These are phyloP conservation scores for Gigaspora rosea DNA, from an alignment of 192 early-diverging fungal species.

Conservation along the genomic window DNA sequence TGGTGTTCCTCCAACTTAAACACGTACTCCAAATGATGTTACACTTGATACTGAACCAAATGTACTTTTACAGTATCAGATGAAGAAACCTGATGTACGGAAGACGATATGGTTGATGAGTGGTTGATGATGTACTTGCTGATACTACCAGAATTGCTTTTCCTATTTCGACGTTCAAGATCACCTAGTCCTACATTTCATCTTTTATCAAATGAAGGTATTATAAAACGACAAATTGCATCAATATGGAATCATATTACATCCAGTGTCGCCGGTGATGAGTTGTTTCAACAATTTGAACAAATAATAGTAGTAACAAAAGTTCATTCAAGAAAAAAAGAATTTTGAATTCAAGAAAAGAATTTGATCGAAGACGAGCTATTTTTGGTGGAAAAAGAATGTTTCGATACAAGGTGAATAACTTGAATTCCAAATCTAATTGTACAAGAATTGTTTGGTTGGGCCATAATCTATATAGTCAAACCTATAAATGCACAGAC, in stretches of 20 bases:
- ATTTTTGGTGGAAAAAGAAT: not conserved
- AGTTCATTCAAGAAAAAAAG: not conserved
- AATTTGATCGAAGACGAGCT: not conserved
- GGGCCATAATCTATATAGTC: no score
- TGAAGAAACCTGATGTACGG: conserved; percentile 1
- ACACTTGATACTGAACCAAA: not conserved
- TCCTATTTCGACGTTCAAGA: not conserved
- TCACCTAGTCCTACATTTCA: not conserved
- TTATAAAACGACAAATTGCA: not conserved
- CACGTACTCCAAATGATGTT: not conserved
- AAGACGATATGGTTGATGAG: not conserved
- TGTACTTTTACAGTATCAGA: not conserved
- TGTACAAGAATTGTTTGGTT: no score
- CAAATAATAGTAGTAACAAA: no score
- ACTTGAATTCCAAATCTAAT: no score
- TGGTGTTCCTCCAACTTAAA: not conserved
- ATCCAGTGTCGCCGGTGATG: not conserved
- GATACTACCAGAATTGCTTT: not conserved
- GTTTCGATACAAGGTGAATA: not conserved
- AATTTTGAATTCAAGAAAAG: conserved; percentile 19
- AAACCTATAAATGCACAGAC: no score
- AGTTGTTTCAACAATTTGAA: not conserved
- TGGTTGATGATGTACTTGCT: no score
- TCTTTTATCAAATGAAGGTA: not conserved
- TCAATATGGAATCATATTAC: conserved; percentile 1